Percentiles rank a stretch among this genome's conserved stretches.
Conservation (phyloP, 2,329 filamentous ascomycete genomes). For the Verticillium albo-atrum region DNA sequence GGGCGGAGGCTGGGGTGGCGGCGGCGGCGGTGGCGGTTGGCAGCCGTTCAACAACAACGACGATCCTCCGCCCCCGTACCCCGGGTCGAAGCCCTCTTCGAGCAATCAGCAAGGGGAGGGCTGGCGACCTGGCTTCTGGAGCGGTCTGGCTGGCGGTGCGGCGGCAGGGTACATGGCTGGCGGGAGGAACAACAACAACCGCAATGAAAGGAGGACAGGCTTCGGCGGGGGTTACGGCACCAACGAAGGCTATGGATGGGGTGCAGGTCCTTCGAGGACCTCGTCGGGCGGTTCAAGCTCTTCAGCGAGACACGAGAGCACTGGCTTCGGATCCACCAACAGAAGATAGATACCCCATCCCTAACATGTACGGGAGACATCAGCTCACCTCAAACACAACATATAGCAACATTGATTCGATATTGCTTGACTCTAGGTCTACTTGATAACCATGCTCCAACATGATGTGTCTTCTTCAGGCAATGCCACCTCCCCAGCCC, state of each 20-base stretch:
- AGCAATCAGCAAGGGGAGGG: conserved; percentile 29
- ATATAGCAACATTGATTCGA: neutral
- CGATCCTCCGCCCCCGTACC: conserved; percentile 53
- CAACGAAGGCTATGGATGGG: conserved; percentile 24
- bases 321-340: conserved; percentile 67
- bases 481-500: neutral
- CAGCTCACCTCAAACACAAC: conserved; percentile 6
- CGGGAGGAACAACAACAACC: conserved; percentile 23
- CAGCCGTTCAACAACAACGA: conserved; percentile 25
- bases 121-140: conserved; percentile 75
- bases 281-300: conserved; percentile 33
- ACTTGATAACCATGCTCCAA: conserved; percentile 3
- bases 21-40: conserved; percentile 31
- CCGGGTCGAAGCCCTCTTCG: conserved; percentile 31
- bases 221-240: conserved; percentile 21
- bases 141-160: conserved; percentile 61
- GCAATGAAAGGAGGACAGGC: conserved; percentile 17
- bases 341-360: conserved; percentile 36
- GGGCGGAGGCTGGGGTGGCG: conserved; percentile 36
- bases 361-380: conserved; percentile 2
- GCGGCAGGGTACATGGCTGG: conserved; percentile 65
- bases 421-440: conserved; percentile 11
- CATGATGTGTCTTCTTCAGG: neutral
- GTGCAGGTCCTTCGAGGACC: conserved; percentile 27
- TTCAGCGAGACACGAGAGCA: conserved; percentile 58